Base-by-base conservation (phyloP, 2,329 filamentous ascomycete genomes). In the Arthrobotrys conoides region DNA sequence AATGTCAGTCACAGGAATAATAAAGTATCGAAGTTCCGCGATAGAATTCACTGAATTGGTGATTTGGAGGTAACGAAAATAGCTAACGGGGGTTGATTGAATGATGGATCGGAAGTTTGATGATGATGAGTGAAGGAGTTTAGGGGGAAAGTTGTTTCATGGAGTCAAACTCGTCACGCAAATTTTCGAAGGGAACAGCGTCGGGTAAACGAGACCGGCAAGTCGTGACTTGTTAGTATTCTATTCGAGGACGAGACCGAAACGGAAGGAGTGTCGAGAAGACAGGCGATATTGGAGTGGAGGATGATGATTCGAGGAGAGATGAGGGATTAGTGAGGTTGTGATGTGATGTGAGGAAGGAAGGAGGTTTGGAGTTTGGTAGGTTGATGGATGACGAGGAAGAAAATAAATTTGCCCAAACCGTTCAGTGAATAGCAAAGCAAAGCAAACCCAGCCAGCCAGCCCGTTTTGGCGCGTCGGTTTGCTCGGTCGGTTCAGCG, bases 181-280 rank as follows among this genome's bases (percentile, higher is more conserved):
- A 66, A 57, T 49, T 59, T 57, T 59, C 10, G 61, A 51, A 24
- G 16, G n/a, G 59, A 49, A 44, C 61, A 61, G 63, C 20, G 38
- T 27, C 46, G 53, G 53, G 33, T 24, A 61, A 64, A 61, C 36
- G 49, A 48, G 27, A 51, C 48, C 27, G 22, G 51, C 57, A 53
- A 59, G 66, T 59, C 51, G 66, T 22, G 38, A 69, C 33, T 44
- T 27, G 1, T 33, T 10, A 69, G 72, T 36, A 51, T 44, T 27
- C 4, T 16, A 61, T 61, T 18, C 20, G 57, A 44, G 2, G 36
- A 27, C 36, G 48, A 73, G 71, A 79, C 61, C 30, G 70, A 79
- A 68, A 63, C 77, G 73, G 71, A 70, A 76, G 71, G 59, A 75
- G 81, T 80, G 68, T 44, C 38, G 36, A 30, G 77, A 79, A 68